Evolutionary conservation across 805 yeast species (phyloP).

Genomic region (Cyberlindnera xishuangbannaensis): DNA sequence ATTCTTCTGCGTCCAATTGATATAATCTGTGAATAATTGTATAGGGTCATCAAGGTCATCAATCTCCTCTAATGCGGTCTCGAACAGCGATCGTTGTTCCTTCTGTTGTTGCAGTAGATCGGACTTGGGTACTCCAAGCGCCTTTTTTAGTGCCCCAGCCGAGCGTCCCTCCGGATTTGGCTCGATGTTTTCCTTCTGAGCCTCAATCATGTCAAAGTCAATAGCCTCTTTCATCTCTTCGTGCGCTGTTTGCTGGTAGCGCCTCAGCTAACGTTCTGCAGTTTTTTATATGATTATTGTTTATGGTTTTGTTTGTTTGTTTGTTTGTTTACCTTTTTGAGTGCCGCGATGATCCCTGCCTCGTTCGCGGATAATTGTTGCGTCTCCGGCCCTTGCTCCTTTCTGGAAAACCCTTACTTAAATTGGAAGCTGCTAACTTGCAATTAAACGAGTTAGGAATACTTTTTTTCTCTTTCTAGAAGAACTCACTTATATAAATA

Average conservation of each 20-base stretch:
- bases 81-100: conserved; percentile 41
- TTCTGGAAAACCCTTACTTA: too few species aligned
- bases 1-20: conserved; percentile 62
- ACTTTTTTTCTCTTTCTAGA: too few species aligned
- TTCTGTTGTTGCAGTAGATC: conserved; percentile 25
- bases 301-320: conserved; percentile 7
- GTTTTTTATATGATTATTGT: too few species aligned
- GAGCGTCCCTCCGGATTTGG: conserved; percentile 67
- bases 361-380: too few species aligned
- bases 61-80: conserved; percentile 39
- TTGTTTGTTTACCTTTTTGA: conserved; percentile 1
- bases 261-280: neutral
- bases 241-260: neutral
- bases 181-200: conserved; percentile 71
- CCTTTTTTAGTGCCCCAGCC: conserved; percentile 46
- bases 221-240: conserved; percentile 13
- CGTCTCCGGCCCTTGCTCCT: too few species aligned
- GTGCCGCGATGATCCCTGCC: neutral
- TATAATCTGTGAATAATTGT: conserved; percentile 66
- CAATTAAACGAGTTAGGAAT: too few species aligned
- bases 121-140: conserved; percentile 29
- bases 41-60: conserved; percentile 81
- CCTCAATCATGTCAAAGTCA: conserved; percentile 43
- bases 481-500: too few species aligned
- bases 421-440: too few species aligned